Conservation (phyloP, 2,329 filamentous ascomycete species). For the Aphanoascus verrucosus region DNA sequence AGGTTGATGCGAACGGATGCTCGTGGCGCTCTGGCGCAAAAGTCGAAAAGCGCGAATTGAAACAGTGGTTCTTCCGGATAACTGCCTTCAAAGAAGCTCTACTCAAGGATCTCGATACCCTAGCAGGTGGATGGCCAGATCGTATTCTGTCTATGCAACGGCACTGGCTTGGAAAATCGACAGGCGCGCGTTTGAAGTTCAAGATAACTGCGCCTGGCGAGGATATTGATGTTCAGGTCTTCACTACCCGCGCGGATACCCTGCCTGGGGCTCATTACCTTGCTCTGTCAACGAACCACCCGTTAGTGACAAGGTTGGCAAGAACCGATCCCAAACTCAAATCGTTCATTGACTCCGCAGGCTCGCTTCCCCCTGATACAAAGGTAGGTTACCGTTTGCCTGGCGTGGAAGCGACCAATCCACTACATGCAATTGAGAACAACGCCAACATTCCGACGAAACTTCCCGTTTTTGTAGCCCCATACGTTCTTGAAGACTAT, state of each 20-base stretch:
- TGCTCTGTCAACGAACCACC: constrained; percentile 63
- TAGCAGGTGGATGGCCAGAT: constrained; percentile 67
- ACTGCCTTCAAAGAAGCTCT: constrained; percentile 65
- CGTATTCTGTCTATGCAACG: constrained; percentile 71
- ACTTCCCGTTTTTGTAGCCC: constrained; percentile 67
- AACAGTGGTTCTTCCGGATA: constrained; percentile 85
- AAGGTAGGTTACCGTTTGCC: constrained; percentile 58
- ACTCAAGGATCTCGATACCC: constrained; percentile 56
- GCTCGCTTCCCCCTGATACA: constrained; percentile 45
- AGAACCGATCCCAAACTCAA: constrained; percentile 51
- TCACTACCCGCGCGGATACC: constrained; percentile 76
- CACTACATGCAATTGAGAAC: constrained; percentile 48
- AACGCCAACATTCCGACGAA: constrained; percentile 31
- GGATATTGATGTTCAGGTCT: constrained; percentile 53
- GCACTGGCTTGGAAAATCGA: constrained; percentile 78
- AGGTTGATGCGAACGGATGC: constrained; percentile 68
- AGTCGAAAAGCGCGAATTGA: constrained; percentile 66
- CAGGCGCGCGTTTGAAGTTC: constrained; percentile 63
- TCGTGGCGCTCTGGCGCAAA: constrained; percentile 83
- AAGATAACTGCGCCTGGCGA: constrained; percentile 39
- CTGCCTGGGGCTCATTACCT: constrained; percentile 80
- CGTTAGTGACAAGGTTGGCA: constrained; percentile 54
- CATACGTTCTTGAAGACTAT: constrained; percentile 77
- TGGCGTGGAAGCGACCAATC: constrained; percentile 53
- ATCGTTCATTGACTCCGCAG: constrained; percentile 52